Evolutionary conservation across 176 grass and related monocot species (phyloP).

Genomic region (Phyllostachys edulis): DNA sequence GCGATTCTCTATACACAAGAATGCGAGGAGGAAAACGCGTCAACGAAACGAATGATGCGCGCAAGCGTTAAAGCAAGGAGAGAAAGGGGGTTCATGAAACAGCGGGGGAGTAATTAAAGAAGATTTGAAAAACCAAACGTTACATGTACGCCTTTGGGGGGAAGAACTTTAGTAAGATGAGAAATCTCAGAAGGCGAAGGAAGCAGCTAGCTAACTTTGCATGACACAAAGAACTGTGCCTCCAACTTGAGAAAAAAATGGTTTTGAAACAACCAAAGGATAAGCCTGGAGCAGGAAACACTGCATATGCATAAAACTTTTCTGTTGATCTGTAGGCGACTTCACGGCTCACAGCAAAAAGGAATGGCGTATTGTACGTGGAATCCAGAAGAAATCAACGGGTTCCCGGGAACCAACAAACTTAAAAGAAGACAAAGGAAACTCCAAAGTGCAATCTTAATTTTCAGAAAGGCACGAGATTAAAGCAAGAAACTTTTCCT

Average conservation of each 20-base stretch:
- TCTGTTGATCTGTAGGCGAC: background rate
- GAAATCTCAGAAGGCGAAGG: background rate
- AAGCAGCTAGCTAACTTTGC: background rate
- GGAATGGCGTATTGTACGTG: background rate
- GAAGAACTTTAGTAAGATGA: background rate
- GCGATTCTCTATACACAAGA: conserved; percentile 10
- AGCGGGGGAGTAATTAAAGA: background rate
- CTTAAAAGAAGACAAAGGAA: background rate
- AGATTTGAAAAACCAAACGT: background rate
- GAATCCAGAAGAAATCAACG: background rate
- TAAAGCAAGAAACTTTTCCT: background rate
- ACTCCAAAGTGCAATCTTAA: background rate
- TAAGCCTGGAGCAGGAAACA: conserved; percentile 14
- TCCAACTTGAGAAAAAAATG: background rate
- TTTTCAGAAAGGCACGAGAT: background rate
- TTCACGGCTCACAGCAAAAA: background rate
- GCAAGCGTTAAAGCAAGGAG: background rate
- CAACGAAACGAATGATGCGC: background rate
- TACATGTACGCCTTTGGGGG: background rate
- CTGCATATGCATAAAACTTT: background rate
- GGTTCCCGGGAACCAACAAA: background rate
- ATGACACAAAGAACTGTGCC: background rate
- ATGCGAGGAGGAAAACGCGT: background rate
- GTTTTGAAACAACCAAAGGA: background rate
- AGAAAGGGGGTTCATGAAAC: background rate